These are phyloP conservation scores for Suillus fuscotomentosus DNA, from an alignment of 768 basidiomycete genomes.

Conservation along the genomic window DNA sequence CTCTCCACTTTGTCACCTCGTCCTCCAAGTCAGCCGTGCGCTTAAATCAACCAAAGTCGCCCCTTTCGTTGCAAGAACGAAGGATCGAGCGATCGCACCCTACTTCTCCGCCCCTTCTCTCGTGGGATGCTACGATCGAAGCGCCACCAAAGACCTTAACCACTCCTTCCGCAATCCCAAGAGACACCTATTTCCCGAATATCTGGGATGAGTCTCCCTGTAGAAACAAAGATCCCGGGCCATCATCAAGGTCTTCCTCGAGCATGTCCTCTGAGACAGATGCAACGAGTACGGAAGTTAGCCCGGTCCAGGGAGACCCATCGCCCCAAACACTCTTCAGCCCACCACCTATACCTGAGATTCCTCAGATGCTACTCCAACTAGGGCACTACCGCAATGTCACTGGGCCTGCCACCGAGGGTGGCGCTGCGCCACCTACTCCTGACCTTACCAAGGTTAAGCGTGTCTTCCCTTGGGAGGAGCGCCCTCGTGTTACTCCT, in stretches of 20 bases:
- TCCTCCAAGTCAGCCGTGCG: constrained; percentile 21
- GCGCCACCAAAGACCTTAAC: constrained; percentile 71
- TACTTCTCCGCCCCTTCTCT: constrained; percentile 59
- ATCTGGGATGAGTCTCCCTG: constrained; percentile 74
- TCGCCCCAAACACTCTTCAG: constrained; percentile 49
- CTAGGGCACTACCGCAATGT: constrained; percentile 76
- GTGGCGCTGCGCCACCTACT: constrained; percentile 41
- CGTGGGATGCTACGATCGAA: constrained; percentile 82
- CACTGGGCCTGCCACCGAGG: constrained; percentile 39
- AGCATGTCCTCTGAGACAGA: constrained; percentile 26
- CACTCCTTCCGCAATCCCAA: constrained; percentile 57
- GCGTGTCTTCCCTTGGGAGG: constrained; percentile 95
- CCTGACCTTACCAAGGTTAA: constrained; percentile 76
- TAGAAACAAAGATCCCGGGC: constrained; percentile 35
- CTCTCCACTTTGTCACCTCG: constrained; percentile 20
- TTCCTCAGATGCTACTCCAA: constrained; percentile 63
- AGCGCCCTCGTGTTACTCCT: constrained; percentile 62
- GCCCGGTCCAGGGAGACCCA: constrained; percentile 15
- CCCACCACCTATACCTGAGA: constrained; percentile 56
- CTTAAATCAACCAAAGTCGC: constrained; percentile 21
- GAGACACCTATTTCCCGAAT: constrained; percentile 78
- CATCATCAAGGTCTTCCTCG: constrained; percentile 40
- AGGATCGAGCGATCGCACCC: constrained; percentile 39
- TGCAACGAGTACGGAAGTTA: constrained; percentile 18
- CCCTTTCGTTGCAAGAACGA: constrained; percentile 12